phyloP scores from a whole-genome alignment of 2,329 filamentous ascomycete species.

The Aspergillus costaricaensis region DNA sequence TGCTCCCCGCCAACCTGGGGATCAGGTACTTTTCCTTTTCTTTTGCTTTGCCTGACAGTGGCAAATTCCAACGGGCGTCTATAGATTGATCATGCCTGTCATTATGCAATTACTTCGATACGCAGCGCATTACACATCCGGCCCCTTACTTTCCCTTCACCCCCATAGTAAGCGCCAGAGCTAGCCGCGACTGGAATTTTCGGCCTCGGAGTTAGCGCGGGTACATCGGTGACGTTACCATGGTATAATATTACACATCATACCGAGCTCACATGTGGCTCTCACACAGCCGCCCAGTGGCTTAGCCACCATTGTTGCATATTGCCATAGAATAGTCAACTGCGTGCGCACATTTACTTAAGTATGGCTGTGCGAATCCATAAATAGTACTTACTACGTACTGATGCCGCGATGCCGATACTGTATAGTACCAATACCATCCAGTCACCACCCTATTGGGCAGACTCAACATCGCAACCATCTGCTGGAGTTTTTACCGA shows the following conservation, averaged over 20 bases:
- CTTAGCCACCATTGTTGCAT: neutral
- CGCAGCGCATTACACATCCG: neutral
- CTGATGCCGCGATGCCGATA: slow-evolving; percentile 7
- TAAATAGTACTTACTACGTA: neutral
- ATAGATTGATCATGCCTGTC: neutral
- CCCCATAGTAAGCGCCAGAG: neutral
- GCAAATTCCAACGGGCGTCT: neutral
- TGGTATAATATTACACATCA: neutral
- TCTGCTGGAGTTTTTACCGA: neutral
- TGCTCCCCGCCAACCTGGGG: slow-evolving; percentile 3
- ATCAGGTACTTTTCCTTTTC: neutral
- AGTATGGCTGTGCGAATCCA: neutral
- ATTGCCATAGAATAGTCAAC: neutral
- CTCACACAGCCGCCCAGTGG: neutral
- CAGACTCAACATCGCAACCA: neutral
- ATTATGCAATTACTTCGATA: neutral
- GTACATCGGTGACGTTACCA: slow-evolving; percentile 3
- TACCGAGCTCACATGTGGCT: slow-evolving; percentile 5
- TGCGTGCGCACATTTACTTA: neutral
- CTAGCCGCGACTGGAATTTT: neutral
- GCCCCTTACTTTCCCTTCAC: neutral
- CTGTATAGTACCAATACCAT: neutral
- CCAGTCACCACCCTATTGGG: neutral
- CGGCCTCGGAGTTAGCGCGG: neutral
- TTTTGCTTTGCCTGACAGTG: neutral